Conservation (phyloP, 2,329 filamentous ascomycete species). For the Endocalyx cinctus region DNA sequence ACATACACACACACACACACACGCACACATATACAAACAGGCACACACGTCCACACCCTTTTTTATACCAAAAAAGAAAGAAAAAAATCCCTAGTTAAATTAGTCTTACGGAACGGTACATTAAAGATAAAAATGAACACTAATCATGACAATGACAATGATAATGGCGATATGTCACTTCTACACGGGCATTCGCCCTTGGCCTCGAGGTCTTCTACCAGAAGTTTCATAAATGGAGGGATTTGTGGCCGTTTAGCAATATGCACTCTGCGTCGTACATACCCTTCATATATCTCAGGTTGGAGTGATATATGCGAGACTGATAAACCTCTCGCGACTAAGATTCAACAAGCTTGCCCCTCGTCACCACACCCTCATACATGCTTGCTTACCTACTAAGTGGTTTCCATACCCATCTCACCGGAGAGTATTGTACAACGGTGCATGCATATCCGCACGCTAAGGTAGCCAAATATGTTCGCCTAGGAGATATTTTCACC, state of each 20-base stretch:
- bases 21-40: too few relatives aligned
- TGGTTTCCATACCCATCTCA: slow-evolving; percentile 25
- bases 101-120: too few relatives aligned
- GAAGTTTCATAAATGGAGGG: background rate
- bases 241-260: too few relatives aligned
- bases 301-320: background rate
- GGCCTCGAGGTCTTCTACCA: background rate
- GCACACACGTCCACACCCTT: background rate
- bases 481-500: slow-evolving; percentile 5
- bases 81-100: too few relatives aligned
- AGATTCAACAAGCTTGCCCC: slow-evolving; percentile 10
- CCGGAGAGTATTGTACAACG: slow-evolving; percentile 20
- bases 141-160: too few relatives aligned
- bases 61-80: slow-evolving; percentile 1
- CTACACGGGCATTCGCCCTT: background rate
- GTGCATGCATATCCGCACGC: slow-evolving; percentile 21
- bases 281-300: too few relatives aligned
- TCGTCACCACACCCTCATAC: slow-evolving; percentile 12
- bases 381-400: slow-evolving; percentile 16
- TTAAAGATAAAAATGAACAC: too few relatives aligned
- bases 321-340: slow-evolving; percentile 13
- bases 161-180: too few relatives aligned
- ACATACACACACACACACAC: too few relatives aligned
- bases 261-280: too few relatives aligned
- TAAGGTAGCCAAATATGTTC: slow-evolving; percentile 2